Evolutionary conservation across 768 basidiomycete genomes (phyloP), one percentile per base, ranked within the genome.

Genomic region (Suillus subaureus): DNA sequence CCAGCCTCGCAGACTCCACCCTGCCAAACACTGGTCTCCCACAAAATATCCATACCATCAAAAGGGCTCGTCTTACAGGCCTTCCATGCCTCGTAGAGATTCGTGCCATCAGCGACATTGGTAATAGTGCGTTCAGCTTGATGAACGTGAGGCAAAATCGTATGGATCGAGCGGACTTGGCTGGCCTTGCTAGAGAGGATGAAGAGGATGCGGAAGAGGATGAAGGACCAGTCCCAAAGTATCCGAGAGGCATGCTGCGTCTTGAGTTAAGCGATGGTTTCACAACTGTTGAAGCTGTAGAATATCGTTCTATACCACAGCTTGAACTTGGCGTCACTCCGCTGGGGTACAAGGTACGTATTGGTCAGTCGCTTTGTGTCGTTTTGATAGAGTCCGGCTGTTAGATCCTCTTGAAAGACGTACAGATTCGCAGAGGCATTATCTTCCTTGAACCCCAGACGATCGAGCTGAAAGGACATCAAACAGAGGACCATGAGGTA

Each of bases 221-320:
- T 47, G 89, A 89, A 74, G 92, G 90, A 0, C 89, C 90, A 0
- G 83, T 94, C 61, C 94, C 94, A 3, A 89, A 84, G 64, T 98
- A 94, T 75, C 88, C 94, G 4, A 79, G 94, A 61, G 85, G 88
- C 37, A 94, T 93, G 88, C 81, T 97, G 64, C 83, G 79, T 52
- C 81, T 97, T 35, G 82, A 89, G 69, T 75, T 97, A 61, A 89
- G 86, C 61, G 96, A 98, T 74, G 96, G 96, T n/a, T 74, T 79
- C 16, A 84, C 81, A 2, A 82, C 78, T 4, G 74, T 96, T 39
- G 83, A 84, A 42, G 96, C 92, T 3, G 88, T 96, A 67, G 96
- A 98, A 73, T 94, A 89, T 68, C 85, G 84, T 62, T 77, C 82
- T 28, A 73, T 97, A 35, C 84, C 86, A 1, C 81, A 86, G 52